Conservation (phyloP, 2,329 filamentous ascomycete species). For the Tympanopsis confertula region DNA sequence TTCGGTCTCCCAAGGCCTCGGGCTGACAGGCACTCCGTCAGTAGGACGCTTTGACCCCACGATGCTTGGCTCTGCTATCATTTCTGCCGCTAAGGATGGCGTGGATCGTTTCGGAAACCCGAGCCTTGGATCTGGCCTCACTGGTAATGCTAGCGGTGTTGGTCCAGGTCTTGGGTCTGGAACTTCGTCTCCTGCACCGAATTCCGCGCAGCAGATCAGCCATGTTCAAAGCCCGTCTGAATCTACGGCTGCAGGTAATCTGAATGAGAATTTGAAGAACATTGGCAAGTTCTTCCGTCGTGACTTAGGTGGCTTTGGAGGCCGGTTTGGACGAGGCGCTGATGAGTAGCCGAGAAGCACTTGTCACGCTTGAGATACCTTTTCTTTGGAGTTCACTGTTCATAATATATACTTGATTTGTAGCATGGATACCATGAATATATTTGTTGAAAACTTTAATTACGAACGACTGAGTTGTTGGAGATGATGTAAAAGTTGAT, state of each 20-base stretch:
- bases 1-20: background rate
- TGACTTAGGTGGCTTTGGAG: constrained; percentile 68
- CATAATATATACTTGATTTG: too few species aligned
- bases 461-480: too few species aligned
- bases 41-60: background rate
- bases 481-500: too few species aligned
- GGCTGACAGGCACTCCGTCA: background rate
- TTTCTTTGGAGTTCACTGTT: too few species aligned
- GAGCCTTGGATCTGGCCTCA: background rate
- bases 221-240: constrained; percentile 75
- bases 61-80: background rate
- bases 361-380: too few species aligned
- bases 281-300: constrained; percentile 93
- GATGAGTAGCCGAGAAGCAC: too few species aligned
- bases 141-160: background rate
- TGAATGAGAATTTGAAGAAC: constrained; percentile 86
- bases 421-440: too few species aligned
- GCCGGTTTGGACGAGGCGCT: constrained; percentile 57
- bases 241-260: constrained; percentile 53
- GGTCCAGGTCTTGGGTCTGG: background rate
- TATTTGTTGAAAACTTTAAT: too few species aligned
- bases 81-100: constrained; percentile 1
- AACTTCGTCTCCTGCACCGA: constrained; percentile 41
- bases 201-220: constrained; percentile 75
- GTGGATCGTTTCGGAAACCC: background rate